A percentile compares a stretch with the other conserved stretches of the same genome.
Evolutionary conservation across 805 yeast species (phyloP).

Genomic region (Hanseniaspora pseudoguilliermondii): DNA sequence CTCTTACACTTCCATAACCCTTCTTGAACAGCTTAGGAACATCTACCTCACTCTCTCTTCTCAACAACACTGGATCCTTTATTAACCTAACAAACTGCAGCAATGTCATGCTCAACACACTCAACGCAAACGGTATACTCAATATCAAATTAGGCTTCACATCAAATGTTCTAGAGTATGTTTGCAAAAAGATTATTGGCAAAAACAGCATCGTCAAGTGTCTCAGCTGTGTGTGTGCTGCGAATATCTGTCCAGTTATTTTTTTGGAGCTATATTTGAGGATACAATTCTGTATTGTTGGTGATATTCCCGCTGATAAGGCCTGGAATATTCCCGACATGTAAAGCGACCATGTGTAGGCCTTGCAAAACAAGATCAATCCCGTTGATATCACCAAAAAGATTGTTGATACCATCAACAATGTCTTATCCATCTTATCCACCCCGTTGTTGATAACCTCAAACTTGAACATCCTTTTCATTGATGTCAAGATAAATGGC

Average conservation of each 20-base stretch:
- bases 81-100: conserved; percentile 19
- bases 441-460: conserved; percentile 31
- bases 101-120: conserved; percentile 15
- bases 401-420: conserved; percentile 25
- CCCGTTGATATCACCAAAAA: conserved; percentile 32
- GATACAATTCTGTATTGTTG: conserved; percentile 46
- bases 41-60: conserved; percentile 18
- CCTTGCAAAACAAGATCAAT: conserved; percentile 25
- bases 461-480: conserved; percentile 25
- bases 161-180: conserved; percentile 37
- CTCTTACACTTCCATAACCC: neutral
- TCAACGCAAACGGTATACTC: conserved; percentile 19
- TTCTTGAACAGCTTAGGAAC: neutral
- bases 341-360: conserved; percentile 20
- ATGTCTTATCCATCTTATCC: conserved; percentile 40
- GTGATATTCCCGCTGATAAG: conserved; percentile 40
- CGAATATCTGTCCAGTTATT: conserved; percentile 58
- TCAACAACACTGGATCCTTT: conserved; percentile 15
- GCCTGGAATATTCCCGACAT: conserved; percentile 29
- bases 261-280: conserved; percentile 49
- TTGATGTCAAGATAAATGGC: conserved; percentile 35
- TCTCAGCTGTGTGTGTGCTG: conserved; percentile 51
- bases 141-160: conserved; percentile 31
- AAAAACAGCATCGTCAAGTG: conserved; percentile 35
- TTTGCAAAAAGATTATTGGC: conserved; percentile 37